Base-by-base conservation (phyloP, 228 moss, liverwort and hornwort genomes). In the Sphagnum fallax region DNA sequence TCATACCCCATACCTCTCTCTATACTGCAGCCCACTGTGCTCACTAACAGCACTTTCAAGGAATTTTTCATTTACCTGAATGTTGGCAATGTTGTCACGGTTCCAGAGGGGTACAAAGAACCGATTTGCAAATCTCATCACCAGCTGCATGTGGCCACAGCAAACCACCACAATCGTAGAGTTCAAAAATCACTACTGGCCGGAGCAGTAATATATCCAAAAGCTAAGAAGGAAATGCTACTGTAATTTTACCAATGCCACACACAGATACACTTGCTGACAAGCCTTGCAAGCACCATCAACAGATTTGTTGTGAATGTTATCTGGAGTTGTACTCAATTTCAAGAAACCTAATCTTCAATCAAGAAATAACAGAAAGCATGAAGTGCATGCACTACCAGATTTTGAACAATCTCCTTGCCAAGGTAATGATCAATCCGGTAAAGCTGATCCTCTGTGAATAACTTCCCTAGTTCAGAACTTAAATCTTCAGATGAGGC, bases 381-480 rank as follows among this genome's bases (percentile, higher is more conserved):
- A 32, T 32, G 32, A 8, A 55, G 55, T 50, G 51, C 6, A 6
- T 11, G 61, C 61, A 0, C 12, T 62, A 70, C 70, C 60, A 86
- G 69, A 60, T 86, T 86, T 60, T 86, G 86, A 52, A 86, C 86
- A 6, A 86, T 82, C 65, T 86, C 86, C 60, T 86, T 86, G 5
- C 86, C 85, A 52, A 85, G 79, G 60, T 85, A 85, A 50, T 85
- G 85, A 47, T 85, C 85, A 57, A 85, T 85, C 62, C 86, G 65
- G 32, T 82, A 86, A 16, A 86, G 65, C 73, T 86, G 86, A 0
- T 86, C 86, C 50, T 86, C 86, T 7, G 76, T 66, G 58, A 86
- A 86, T 7, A 86, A 59, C 10, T 58, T 77, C 8, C 82, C 86
- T 71, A 86, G 62, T 65, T 82, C 63, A 61, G 47, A 32, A 59